Evolutionary conservation across 352 stramenopile species (phyloP), one percentile per base, ranked within the genome.

Genomic region (Globisporangium barbulae): DNA sequence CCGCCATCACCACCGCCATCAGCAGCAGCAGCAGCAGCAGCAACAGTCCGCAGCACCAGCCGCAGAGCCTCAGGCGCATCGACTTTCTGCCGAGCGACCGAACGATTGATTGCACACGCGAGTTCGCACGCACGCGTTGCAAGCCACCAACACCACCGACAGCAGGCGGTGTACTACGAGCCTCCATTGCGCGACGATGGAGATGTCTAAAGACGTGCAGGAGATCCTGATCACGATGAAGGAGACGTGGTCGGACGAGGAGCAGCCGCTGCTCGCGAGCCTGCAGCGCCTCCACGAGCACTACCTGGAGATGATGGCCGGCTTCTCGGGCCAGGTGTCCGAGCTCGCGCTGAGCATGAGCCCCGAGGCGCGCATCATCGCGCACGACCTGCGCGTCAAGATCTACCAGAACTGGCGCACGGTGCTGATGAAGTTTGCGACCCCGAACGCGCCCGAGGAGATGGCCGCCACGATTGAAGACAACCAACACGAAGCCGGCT

Each of bases 381-480:
- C 79, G 21, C 83, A 93, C 70, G 73, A 93, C 57, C 67, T 93
- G 42, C 83, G 84, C 22, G 60, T 90, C 56, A 79, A 83, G 63
- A 91, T 93, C 61, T 93, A 93, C 69, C 83, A 92, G 67, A 83
- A 93, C 64, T 93, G 85, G 85, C 83, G 83, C 56, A 78, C 83
- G 17, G 78, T 78, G 53, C 74, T 91, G 44, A 90, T 87, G 77
- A 80, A 90, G 65, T 71, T 78, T 53, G 81, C 88, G 55, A 88
- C 89, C 49, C 69, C 83, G 54, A 82, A 76, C 47, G 75, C 74
- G 35, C 71, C 74, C 33, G 67, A 80, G 44, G 78, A 78, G 57
- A 68, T 70, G 53, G 71, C 68, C 61, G 67, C 75, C 12, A 53
- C 74, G 64, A 65, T 78, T 61, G 75, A 77, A 12, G 53, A 79